Evolutionary conservation across 805 yeast genomes (phyloP).

Genomic region (Nakazawaea wickerhamii): DNA sequence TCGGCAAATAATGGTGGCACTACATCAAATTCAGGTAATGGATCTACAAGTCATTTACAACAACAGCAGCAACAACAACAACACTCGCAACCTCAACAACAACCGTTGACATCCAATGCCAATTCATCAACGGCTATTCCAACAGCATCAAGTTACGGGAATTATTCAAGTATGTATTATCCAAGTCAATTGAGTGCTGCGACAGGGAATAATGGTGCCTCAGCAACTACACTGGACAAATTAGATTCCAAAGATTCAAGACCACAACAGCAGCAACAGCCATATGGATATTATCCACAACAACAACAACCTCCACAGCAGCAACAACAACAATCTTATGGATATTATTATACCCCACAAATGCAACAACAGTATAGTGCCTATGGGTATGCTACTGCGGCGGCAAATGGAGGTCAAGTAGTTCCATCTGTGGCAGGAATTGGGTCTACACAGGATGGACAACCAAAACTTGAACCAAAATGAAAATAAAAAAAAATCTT

Average conservation of each 20-base stretch:
- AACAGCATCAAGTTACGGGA: conserved; percentile 8
- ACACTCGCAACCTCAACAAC: conserved; percentile 11
- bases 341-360: conserved; percentile 8
- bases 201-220: neutral
- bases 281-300: too few species aligned
- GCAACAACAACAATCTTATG: conserved; percentile 6
- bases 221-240: neutral
- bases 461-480: conserved; percentile 2
- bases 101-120: neutral
- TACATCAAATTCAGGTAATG: conserved; percentile 9
- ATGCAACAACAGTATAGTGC: conserved; percentile 11
- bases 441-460: neutral
- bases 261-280: neutral
- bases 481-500: neutral
- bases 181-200: conserved; percentile 1
- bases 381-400: conserved; percentile 1
- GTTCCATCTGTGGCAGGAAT: neutral
- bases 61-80: conserved; percentile 13
- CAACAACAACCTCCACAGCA: neutral
- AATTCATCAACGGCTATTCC: conserved; percentile 9
- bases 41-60: conserved; percentile 8
- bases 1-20: conserved; percentile 12
- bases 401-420: conserved; percentile 2
- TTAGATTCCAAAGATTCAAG: conserved; percentile 1
- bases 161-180: conserved; percentile 10